Evolutionary conservation across 306 rosid genomes (phyloP).

Genomic region (Fragaria iinumae): DNA sequence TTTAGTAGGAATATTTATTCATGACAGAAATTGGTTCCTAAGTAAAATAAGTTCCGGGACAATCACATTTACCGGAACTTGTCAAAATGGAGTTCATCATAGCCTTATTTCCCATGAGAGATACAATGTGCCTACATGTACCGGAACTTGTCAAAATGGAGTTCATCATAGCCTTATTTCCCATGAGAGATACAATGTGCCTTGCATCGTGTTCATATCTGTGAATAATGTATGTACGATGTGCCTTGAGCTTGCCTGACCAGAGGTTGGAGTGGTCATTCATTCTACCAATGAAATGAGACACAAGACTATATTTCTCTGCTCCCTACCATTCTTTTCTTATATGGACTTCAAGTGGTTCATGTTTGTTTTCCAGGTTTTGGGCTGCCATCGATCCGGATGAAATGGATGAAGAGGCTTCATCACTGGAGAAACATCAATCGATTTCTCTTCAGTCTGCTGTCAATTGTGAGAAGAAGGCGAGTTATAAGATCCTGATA

Average conservation of each 20-base stretch:
- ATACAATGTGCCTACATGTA: neutral
- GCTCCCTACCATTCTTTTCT: neutral
- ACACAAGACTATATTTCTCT: neutral
- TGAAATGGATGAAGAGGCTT: constrained; percentile 32
- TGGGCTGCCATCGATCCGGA: constrained; percentile 40
- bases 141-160: neutral
- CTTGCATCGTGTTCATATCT: neutral
- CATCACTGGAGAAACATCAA: constrained; percentile 31
- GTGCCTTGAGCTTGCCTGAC: neutral
- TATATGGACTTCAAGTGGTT: neutral
- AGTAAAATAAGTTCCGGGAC: neutral
- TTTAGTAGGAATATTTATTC: neutral
- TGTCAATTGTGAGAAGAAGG: constrained; percentile 51
- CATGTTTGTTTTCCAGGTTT: constrained; percentile 29
- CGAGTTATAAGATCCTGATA: constrained; percentile 22
- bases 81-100: neutral
- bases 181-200: neutral
- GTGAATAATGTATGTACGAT: neutral
- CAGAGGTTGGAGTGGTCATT: constrained; percentile 2
- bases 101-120: neutral
- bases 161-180: neutral
- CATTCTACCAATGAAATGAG: constrained; percentile 1
- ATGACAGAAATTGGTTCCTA: neutral
- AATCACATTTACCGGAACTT: neutral
- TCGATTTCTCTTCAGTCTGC: constrained; percentile 25